Evolutionary conservation across 179 eudicot genomes (phyloP).

Genomic region (Drosera spatulata): DNA sequence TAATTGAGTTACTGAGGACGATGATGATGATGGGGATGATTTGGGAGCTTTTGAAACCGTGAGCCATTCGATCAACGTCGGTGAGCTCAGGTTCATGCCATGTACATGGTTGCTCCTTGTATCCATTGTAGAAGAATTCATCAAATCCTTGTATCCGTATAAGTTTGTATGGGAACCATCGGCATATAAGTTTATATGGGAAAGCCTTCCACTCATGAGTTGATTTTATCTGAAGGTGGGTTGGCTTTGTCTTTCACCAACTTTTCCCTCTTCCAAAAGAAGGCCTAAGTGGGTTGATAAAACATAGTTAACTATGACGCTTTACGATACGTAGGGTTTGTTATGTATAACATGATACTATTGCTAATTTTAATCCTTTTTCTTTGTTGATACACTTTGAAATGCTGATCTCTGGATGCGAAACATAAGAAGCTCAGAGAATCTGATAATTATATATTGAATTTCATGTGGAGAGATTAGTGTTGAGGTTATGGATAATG

Average conservation of each 20-base stretch:
- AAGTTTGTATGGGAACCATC: conserved; percentile 17
- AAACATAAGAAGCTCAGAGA: neutral
- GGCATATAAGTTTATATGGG: conserved; percentile 29
- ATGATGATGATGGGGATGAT: conserved; percentile 20
- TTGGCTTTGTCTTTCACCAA: conserved; percentile 10
- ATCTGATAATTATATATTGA: too few species aligned
- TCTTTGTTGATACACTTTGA: conserved; percentile 4
- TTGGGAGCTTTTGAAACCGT: conserved; percentile 21
- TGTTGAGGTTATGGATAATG: conserved; percentile 57
- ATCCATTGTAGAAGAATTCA: neutral
- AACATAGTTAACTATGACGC: too few species aligned
- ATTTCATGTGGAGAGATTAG: conserved; percentile 9
- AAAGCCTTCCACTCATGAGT: conserved; percentile 14
- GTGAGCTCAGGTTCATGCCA: conserved; percentile 34
- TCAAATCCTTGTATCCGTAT: conserved; percentile 1
- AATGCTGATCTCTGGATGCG: too few species aligned
- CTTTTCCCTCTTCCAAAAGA: conserved; percentile 5
- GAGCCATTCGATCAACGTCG: conserved; percentile 57
- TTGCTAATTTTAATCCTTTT: conserved; percentile 12
- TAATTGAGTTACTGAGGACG: conserved; percentile 12
- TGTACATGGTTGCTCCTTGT: conserved; percentile 8
- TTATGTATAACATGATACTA: conserved; percentile 2
- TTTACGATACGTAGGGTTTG: too few species aligned
- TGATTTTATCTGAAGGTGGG: conserved; percentile 25
- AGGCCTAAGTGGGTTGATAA: too few species aligned